Base-by-base conservation (phyloP, 495 filamentous ascomycete genomes). In the Aspergillus hancockii region DNA sequence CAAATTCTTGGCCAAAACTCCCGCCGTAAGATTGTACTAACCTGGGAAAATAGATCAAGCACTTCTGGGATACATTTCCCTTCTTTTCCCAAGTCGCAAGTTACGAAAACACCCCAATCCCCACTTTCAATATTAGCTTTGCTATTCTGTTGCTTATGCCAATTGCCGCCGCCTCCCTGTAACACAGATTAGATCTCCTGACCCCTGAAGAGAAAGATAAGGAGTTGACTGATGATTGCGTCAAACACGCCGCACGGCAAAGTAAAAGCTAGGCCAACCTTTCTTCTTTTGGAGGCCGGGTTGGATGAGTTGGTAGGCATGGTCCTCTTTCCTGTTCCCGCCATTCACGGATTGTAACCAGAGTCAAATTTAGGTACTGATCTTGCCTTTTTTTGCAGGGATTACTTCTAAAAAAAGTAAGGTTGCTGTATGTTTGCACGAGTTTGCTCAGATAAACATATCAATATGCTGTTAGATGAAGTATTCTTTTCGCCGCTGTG, bases 41-140 rank as follows among this genome's bases (percentile, higher is more conserved):
- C 91, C 78, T 94, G 83, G 18, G 88, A 82, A 67, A 97, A 90
- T 32, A 97, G 70, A 68, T 86, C 79, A 25, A 80, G 74, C 45
- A 91, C 71, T 67, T 98, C 94, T 36, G 76, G 79, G 2, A 89
- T 81, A 19, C 90, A 91, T 75, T 88, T 92, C 21, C 74, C 76
- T 75, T 98, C 93, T 72, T 83, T 88, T 52, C 85, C 85, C 71
- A 87, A 86, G 32, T 92, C 87, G 67, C 92, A 97, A 1, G 95
- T 96, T 25, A 88, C 84, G 83, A 93, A 97, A 30, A 98, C 89
- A 12, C 94, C 94, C 46, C 81, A 78, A 70, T 94, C 91, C 16
- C 94, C 94, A 23, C 85, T 77, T 61, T 90, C 85, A 57, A 92
- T 83, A 40, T 49, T 63, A 22, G 65, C 54, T 45, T 57, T 71